Evolutionary conservation across 1,139 yeast species (phyloP), one percentile per base, ranked within the genome.

Genomic region (Scheffersomyces quercinus): DNA sequence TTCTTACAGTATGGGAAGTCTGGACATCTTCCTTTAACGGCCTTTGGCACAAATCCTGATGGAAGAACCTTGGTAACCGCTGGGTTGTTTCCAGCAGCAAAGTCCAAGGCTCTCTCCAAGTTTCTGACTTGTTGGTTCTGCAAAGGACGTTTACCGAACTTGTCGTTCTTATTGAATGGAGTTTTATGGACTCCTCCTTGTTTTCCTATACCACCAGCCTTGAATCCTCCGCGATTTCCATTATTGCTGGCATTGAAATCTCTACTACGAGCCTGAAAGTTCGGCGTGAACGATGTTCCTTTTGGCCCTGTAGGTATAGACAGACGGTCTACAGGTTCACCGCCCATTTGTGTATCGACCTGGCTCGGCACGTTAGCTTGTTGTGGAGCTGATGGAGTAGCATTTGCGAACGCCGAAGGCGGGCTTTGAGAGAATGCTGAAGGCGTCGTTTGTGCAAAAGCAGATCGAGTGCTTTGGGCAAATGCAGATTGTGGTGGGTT

Each of bases 1-100:
- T 80, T 78, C 42, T 74, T 65, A 68, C 97, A 89, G 58, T 83
- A 79, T 29, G 97, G 97, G 69, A 88, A 88, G 44, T 83, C 78
- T 30, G 75, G 74, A 62, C 97, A 89, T 61, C 96, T 81, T 36
- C 85, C 85, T 50, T 75, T 78, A 40, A 79, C 66, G 37, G 81
- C 72, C 59, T 75, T 70, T 12, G 62, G 62, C 14, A 57, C 60
- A 50, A 63, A 64, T 26, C 47, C 45, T 46, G 43, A 39, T 42
- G 47, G 36, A 41, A 60, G 60, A 32, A 55, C 50, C 42, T 58
- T 58, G 15, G 60, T 59, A 28, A 58, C 54, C 33, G 53, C 58
- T 15, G 54, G 53, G 35, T 54, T 56, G 39, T 35, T 55, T 57
- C 12, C 60, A 20, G 36, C 14, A 6, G 47, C 44, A 60, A 70